phyloP scores from a whole-genome alignment of 306 rosid genomes.

The Acmispon strigosus region DNA sequence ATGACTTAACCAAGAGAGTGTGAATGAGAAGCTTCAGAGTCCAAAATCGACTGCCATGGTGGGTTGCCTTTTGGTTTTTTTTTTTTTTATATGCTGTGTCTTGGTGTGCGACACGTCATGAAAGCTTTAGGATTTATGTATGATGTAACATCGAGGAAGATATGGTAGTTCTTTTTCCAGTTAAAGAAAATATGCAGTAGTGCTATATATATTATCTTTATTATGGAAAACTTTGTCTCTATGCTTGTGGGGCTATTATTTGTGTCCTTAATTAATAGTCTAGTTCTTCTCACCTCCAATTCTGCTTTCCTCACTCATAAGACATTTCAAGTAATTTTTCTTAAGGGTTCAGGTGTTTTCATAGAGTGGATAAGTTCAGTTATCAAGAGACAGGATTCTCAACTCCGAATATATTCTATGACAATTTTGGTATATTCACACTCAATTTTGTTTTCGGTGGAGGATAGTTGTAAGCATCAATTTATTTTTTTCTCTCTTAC shows the following conservation, averaged over 20 bases:
- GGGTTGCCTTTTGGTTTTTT: conserved; percentile 26
- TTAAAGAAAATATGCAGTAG: conserved; percentile 10
- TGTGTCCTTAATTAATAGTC: neutral
- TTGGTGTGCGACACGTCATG: conserved; percentile 36
- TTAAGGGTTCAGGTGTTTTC: neutral
- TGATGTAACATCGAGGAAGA: conserved; percentile 62
- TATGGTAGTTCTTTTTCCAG: conserved; percentile 29
- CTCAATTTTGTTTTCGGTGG: too few relatives aligned
- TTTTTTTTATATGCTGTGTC: conserved; percentile 32
- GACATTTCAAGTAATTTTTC: neutral
- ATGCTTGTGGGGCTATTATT: conserved; percentile 9
- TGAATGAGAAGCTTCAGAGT: conserved; percentile 51
- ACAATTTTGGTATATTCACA: too few relatives aligned
- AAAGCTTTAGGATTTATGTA: conserved; percentile 45
- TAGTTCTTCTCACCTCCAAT: neutral
- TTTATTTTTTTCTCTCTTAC: too few relatives aligned
- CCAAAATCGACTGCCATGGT: conserved; percentile 43
- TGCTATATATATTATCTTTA: conserved; percentile 9
- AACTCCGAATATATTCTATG: neutral
- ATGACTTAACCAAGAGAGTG: conserved; percentile 34
- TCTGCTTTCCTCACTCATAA: neutral
- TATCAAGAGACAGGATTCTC: neutral
- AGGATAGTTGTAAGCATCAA: too few relatives aligned
- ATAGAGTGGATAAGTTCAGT: neutral
- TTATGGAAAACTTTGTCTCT: conserved; percentile 13